A percentile compares a stretch with the other conserved stretches of the same genome.
phyloP scores from a whole-genome alignment of 495 filamentous ascomycete genomes.

The Penicillium chermesinum region DNA sequence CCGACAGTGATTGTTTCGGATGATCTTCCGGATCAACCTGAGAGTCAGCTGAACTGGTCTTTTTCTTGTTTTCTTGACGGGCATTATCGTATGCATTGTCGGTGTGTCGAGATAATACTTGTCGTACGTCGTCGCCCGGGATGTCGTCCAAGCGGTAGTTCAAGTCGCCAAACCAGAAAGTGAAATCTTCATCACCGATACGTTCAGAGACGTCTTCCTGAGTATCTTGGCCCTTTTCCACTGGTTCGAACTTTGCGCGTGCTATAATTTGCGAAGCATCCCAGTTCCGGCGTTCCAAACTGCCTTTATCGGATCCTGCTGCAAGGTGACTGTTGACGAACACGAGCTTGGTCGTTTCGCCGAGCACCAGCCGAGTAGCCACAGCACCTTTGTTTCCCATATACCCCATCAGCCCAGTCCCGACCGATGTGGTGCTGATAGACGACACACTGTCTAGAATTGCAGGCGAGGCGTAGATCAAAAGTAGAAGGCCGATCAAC shows the following conservation, averaged over 20 bases:
- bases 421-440: constrained; percentile 71
- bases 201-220: constrained; percentile 50
- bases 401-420: constrained; percentile 85
- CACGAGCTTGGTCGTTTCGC: constrained; percentile 81
- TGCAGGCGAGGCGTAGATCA: constrained; percentile 77
- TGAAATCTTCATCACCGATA: constrained; percentile 88
- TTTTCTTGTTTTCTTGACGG: constrained; percentile 25
- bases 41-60: constrained; percentile 24
- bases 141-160: constrained; percentile 91
- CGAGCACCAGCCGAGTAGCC: constrained; percentile 73
- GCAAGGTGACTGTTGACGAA: constrained; percentile 91
- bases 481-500: constrained; percentile 76
- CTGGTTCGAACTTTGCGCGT: constrained; percentile 69
- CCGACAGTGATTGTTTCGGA: constrained; percentile 3
- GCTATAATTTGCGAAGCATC: constrained; percentile 73
- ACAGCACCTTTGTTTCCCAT: constrained; percentile 96
- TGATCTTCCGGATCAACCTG: constrained; percentile 6
- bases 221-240: constrained; percentile 51
- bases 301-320: constrained; percentile 71
- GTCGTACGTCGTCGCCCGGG: constrained; percentile 83
- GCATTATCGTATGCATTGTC: constrained; percentile 63
- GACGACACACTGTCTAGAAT: constrained; percentile 66
- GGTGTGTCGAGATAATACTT: constrained; percentile 76
- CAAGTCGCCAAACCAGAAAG: constrained; percentile 94
- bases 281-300: constrained; percentile 82